Conservation (phyloP, 768 basidiomycete species). For the Melanogaster broomeanus region DNA sequence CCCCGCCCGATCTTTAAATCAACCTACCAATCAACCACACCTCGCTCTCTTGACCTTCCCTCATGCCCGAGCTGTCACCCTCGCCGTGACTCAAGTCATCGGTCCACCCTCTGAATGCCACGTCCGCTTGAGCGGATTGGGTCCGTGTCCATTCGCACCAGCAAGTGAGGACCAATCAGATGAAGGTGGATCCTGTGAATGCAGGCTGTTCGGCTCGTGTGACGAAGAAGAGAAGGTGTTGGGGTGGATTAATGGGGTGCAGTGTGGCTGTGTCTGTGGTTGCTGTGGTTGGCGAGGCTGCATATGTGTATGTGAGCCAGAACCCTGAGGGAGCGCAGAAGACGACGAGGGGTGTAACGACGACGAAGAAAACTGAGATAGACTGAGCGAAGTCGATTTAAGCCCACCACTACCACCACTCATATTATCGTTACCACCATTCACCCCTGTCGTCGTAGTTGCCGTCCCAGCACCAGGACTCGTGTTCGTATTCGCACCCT, state of each 20-base stretch:
- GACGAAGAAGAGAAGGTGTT: neutral
- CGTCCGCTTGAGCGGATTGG: constrained; percentile 26
- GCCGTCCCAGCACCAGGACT: neutral
- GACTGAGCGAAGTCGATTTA: neutral
- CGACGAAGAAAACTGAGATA: neutral
- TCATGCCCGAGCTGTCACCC: neutral
- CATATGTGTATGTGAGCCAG: neutral
- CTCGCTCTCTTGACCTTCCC: too few species aligned
- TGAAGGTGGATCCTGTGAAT: constrained; percentile 17
- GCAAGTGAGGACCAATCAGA: constrained; percentile 31
- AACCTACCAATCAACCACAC: too few species aligned
- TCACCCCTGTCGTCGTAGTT: neutral
- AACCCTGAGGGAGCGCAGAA: neutral
- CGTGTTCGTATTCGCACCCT: constrained; percentile 19
- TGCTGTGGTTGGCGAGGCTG: neutral
- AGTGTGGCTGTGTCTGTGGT: constrained; percentile 8
- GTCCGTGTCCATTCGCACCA: constrained; percentile 23
- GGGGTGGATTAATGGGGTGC: constrained; percentile 6
- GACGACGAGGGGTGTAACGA: neutral
- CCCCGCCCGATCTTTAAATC: too few species aligned
- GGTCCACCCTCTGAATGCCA: constrained; percentile 27
- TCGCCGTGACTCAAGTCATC: constrained; percentile 7
- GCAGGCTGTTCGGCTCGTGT: constrained; percentile 12
- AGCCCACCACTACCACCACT: too few species aligned
- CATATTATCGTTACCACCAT: too few species aligned